A percentile compares a stretch with the other conserved stretches of the same genome.
Conservation (phyloP, 176 grass and related monocot species). For the Carex cristatella region DNA sequence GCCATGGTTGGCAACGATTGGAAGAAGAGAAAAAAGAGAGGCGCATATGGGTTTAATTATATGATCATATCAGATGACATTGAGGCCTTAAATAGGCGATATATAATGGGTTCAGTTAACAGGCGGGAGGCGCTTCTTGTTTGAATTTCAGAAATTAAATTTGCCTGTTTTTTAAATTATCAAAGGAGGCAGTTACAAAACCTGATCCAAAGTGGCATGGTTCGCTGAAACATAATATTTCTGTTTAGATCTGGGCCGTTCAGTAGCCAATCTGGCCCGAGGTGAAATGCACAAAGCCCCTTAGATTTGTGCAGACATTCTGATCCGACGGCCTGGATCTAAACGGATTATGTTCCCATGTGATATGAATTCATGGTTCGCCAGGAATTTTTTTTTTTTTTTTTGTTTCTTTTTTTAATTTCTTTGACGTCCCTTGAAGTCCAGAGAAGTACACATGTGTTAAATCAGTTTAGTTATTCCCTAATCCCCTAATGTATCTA, state of each 20-base stretch:
- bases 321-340: too few species aligned
- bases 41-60: neutral
- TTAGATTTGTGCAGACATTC: too few species aligned
- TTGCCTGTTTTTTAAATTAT: neutral
- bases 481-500: neutral
- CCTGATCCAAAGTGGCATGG: neutral
- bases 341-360: too few species aligned
- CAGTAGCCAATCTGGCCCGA: too few species aligned
- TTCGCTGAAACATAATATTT: too few species aligned
- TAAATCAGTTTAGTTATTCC: neutral
- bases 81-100: neutral
- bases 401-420: neutral
- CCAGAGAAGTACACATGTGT: neutral
- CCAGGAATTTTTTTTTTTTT: neutral
- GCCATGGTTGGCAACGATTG: neutral
- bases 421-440: neutral
- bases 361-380: too few species aligned
- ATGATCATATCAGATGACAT: neutral
- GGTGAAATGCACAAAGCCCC: too few species aligned
- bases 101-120: neutral
- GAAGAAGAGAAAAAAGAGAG: neutral
- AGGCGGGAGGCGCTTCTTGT: slow-evolving; percentile 1
- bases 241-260: too few species aligned
- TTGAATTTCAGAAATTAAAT: neutral
- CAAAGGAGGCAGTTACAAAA: neutral